Evolutionary conservation across 2,329 filamentous ascomycete genomes (phyloP), one percentile per base, ranked within the genome.

Genomic region (Epichloe baconii): DNA sequence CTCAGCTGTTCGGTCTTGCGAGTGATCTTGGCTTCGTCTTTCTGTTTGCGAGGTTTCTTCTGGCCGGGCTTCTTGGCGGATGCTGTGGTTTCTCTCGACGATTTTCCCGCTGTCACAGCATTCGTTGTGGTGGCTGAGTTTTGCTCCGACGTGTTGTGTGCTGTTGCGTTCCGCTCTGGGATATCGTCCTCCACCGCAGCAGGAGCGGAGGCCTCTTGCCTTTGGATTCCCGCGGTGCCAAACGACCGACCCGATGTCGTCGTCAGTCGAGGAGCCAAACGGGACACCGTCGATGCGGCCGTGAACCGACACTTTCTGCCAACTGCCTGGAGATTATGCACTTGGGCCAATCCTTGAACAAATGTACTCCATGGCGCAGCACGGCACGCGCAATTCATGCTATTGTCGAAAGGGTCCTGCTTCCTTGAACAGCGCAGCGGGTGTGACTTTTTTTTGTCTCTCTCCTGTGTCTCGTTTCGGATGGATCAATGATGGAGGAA

Each of bases 341-440:
- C 59, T 55, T 72, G 68, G 3, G 63, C 62, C 31, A 78, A 63
- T 34, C 68, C 73, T 53, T 69, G 70, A 12, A 77, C 61, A 53
- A 79, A 78, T n/a, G 71, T 66, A 50, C 67, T 65, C 57, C 76
- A 61, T 8, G 75, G 67, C 34, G 66, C 64, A 6, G 64, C 66
- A 52, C 72, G 70, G 54, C 75, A 79, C 21, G 69, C 62, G 59
- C 75, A 78, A 54, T 60, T 67, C 75, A 78, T 78, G 19, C 15
- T 43, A 2, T 23, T 3, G n/a, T 35, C 21, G 26, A 38, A 26
- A 15, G 35, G 19, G 41, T 38, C 21, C 49, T 12, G 49, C 41
- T 49, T 15, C 11, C 2, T 12, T 6, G 23, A 31, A 45, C 12
- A 45, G 41, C 41, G n/a, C n/a, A 34, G 45, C 45, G n/a, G 35